Percentiles rank a stretch among this genome's conserved stretches.
phyloP scores from a whole-genome alignment of 306 rosid species.

The Inga leiocalycina region DNA sequence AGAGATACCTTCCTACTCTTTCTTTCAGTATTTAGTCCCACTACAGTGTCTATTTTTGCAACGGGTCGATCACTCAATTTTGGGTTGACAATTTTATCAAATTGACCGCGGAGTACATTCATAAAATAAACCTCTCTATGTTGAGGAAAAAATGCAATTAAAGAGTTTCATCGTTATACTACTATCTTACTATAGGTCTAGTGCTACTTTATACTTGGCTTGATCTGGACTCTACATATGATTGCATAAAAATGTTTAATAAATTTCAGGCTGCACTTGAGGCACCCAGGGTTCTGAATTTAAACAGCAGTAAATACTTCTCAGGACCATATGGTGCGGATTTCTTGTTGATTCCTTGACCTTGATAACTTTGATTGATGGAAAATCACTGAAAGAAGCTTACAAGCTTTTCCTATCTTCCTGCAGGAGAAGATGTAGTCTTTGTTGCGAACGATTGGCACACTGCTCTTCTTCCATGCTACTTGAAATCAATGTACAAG shows the following conservation, averaged over 20 bases:
- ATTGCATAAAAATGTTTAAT: constrained; percentile 28
- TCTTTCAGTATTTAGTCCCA: too few species aligned
- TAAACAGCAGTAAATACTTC: constrained; percentile 58
- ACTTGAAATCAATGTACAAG: constrained; percentile 67
- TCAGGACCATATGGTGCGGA: constrained; percentile 81
- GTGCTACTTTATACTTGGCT: background rate
- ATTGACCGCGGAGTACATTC: background rate
- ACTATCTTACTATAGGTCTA: background rate
- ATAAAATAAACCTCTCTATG: background rate
- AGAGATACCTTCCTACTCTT: too few species aligned
- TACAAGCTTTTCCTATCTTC: constrained; percentile 29
- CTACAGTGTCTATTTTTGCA: too few species aligned
- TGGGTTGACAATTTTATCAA: background rate
- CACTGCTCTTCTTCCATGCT: constrained; percentile 69
- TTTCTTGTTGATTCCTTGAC: constrained; percentile 24
- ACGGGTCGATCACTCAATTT: background rate
- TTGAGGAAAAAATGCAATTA: background rate
- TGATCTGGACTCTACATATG: background rate
- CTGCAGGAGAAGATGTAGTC: constrained; percentile 73
- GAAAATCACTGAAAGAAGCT: constrained; percentile 1
- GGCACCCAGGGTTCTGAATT: constrained; percentile 76
- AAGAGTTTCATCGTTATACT: background rate
- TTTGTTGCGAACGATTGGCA: constrained; percentile 85
- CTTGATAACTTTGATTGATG: background rate
- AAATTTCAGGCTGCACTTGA: constrained; percentile 73